Conservation (phyloP, 2,329 filamentous ascomycete species). For the Dryadomyces quercus-mongolicae region DNA sequence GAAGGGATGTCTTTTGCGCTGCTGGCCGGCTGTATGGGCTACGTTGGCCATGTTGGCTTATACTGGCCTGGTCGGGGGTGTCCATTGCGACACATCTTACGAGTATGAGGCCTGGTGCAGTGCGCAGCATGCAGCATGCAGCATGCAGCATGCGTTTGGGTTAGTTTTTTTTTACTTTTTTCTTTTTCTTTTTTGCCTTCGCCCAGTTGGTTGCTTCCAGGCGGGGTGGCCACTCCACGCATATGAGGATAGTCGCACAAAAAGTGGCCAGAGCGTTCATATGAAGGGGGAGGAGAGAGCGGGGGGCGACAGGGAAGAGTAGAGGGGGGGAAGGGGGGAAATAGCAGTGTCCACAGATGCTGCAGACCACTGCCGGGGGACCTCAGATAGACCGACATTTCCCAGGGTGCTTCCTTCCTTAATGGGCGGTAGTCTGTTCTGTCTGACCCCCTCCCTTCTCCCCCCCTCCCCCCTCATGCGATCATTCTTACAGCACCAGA, state of each 20-base stretch:
- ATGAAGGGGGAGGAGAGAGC: background rate
- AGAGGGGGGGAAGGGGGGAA: background rate
- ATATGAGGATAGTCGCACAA: background rate
- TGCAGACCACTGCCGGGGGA: background rate
- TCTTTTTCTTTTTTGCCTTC: no score
- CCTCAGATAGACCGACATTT: background rate
- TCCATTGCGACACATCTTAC: no score
- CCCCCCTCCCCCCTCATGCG: background rate
- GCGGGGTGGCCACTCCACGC: background rate
- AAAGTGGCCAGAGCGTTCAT: background rate
- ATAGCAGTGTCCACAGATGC: background rate
- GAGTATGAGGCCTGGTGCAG: no score
- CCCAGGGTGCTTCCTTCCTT: no score
- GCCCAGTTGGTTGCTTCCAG: background rate
- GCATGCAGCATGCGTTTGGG: no score
- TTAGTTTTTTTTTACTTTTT: no score
- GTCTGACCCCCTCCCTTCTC: background rate
- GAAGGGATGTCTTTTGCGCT: background rate
- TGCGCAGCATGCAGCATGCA: no score
- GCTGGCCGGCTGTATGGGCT: background rate
- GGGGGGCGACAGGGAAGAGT: background rate
- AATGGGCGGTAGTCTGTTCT: background rate
- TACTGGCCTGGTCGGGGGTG: no score
- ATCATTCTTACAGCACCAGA: background rate
- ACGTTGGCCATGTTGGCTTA: no score